phyloP scores from a whole-genome alignment of 805 yeast species.

The Pichia manshurica region DNA sequence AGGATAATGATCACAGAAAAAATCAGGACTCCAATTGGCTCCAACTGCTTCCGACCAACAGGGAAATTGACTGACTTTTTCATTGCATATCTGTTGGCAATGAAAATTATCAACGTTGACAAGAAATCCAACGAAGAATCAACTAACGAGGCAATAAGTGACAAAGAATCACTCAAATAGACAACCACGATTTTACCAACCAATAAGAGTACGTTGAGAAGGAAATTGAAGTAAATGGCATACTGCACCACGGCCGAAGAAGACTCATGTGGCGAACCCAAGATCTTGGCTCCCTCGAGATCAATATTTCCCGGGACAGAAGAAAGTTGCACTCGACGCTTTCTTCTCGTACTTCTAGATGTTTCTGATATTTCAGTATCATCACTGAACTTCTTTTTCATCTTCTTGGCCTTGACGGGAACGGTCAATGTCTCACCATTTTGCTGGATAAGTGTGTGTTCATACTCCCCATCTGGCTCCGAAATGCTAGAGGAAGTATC shows the following conservation, averaged over 20 bases:
- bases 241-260: slow-evolving; percentile 35
- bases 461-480: slow-evolving; percentile 5
- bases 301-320: slow-evolving; percentile 56
- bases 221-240: slow-evolving; percentile 62
- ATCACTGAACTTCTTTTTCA: background rate
- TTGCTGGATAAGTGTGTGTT: slow-evolving; percentile 1
- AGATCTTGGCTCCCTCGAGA: slow-evolving; percentile 48
- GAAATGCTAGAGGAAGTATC: slow-evolving; percentile 3
- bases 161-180: slow-evolving; percentile 61
- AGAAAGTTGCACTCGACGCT: background rate
- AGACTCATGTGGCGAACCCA: slow-evolving; percentile 43
- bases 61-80: slow-evolving; percentile 43
- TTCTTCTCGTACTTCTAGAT: background rate
- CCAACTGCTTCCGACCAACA: slow-evolving; percentile 65
- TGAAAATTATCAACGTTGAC: slow-evolving; percentile 66
- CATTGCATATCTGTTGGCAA: slow-evolving; percentile 48
- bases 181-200: slow-evolving; percentile 57
- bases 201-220: slow-evolving; percentile 52
- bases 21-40: slow-evolving; percentile 72
- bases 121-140: slow-evolving; percentile 71
- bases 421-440: background rate
- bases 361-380: background rate
- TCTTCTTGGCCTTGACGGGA: background rate
- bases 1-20: slow-evolving; percentile 66
- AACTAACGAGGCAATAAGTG: slow-evolving; percentile 71